Conservation (phyloP, 495 filamentous ascomycete species). For the Baudoinia panamericana region DNA sequence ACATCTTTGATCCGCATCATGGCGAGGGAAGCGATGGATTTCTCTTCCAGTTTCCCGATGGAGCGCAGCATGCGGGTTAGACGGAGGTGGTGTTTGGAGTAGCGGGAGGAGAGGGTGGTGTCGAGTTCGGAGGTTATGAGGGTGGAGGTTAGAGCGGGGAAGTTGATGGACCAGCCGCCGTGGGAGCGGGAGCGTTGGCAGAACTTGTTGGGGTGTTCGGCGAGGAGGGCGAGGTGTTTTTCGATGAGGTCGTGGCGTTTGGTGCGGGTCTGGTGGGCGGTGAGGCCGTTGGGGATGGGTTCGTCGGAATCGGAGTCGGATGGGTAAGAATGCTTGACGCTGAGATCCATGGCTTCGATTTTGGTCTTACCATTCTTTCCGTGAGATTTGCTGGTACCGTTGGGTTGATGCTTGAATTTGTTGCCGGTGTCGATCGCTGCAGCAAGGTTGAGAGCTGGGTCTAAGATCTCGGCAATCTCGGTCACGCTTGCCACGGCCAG, state of each 20-base stretch:
- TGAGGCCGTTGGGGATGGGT: constrained; percentile 5
- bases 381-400: constrained; percentile 5
- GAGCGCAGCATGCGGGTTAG: constrained; percentile 67
- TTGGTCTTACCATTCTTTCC: background rate
- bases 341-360: constrained; percentile 6
- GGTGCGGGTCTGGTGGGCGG: constrained; percentile 19
- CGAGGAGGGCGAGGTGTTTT: constrained; percentile 64
- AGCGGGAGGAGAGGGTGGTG: constrained; percentile 57
- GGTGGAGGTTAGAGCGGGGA: constrained; percentile 49
- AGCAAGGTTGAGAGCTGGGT: constrained; percentile 7
- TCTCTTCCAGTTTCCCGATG: constrained; percentile 87
- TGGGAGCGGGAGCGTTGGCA: constrained; percentile 41
- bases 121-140: constrained; percentile 66
- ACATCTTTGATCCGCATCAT: constrained; percentile 69
- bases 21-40: constrained; percentile 57
- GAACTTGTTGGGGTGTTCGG: constrained; percentile 58
- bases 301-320: constrained; percentile 11
- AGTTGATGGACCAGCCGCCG: constrained; percentile 70
- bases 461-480: constrained; percentile 31
- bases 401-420: constrained; percentile 1
- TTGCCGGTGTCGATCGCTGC: background rate
- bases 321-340: constrained; percentile 9
- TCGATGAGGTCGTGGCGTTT: constrained; percentile 44
- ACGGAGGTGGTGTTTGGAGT: constrained; percentile 61
- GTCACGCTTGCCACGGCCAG: constrained; percentile 24